phyloP scores from a whole-genome alignment of 257 asterid species.

The Nyctanthes arbortristis region DNA sequence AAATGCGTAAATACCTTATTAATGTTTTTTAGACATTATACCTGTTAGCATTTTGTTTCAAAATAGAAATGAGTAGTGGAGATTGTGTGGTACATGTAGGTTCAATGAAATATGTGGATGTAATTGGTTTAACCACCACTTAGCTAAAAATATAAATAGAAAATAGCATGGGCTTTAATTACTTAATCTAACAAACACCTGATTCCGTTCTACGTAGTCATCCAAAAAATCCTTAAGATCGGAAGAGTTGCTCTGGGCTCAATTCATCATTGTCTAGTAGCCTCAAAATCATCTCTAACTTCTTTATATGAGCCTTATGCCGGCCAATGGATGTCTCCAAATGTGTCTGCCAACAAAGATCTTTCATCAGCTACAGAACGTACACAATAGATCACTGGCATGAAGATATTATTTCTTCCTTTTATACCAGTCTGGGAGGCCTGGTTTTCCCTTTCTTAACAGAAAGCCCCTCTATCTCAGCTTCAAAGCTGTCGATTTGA shows the following conservation, averaged over 20 bases:
- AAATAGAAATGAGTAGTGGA: too few relatives aligned
- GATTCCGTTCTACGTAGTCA: slow-evolving; percentile 98
- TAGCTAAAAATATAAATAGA: too few relatives aligned
- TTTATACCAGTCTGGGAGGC: slow-evolving; percentile 92
- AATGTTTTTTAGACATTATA: too few relatives aligned
- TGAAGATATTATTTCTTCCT: slow-evolving; percentile 18
- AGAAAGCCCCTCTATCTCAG: slow-evolving; percentile 93
- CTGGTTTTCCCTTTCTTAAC: slow-evolving; percentile 96
- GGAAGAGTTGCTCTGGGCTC: too few relatives aligned
- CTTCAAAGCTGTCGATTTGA: slow-evolving; percentile 97
- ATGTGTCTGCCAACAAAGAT: slow-evolving; percentile 60
- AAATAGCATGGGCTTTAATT: too few relatives aligned
- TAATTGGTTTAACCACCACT: too few relatives aligned
- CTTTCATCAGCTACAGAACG: slow-evolving; percentile 1
- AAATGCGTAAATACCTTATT: too few relatives aligned
- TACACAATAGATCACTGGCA: slow-evolving; percentile 19
- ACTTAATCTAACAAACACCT: slow-evolving; percentile 46
- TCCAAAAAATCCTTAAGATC: slow-evolving; percentile 98
- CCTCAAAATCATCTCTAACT: slow-evolving; percentile 90
- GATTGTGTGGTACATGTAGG: too few relatives aligned
- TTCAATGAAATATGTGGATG: too few relatives aligned
- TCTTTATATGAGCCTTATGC: slow-evolving; percentile 99
- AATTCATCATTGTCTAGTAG: too few relatives aligned
- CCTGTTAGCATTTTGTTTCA: too few relatives aligned
- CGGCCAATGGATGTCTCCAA: slow-evolving; percentile 91